phyloP scores from a whole-genome alignment of 1,139 yeast species.

The Blastobotrys elegans region DNA sequence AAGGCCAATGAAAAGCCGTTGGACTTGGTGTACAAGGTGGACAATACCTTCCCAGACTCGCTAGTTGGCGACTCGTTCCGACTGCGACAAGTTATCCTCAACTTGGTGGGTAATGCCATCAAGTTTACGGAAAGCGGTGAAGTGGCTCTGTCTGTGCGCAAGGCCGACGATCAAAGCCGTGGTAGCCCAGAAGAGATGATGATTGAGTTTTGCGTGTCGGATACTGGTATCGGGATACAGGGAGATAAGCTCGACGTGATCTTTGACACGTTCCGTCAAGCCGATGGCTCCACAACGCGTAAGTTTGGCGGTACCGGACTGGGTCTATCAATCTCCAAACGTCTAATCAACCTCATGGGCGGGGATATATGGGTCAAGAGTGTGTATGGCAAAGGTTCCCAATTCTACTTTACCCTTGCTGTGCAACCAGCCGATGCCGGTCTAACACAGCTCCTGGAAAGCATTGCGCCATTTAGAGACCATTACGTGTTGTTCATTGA shows the following conservation, averaged over 20 bases:
- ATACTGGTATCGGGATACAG: conserved; percentile 85
- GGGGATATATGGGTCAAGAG: conserved; percentile 86
- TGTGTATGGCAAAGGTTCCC: conserved; percentile 74
- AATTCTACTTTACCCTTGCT: conserved; percentile 72
- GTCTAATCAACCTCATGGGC: conserved; percentile 83
- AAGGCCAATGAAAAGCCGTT: conserved; percentile 82
- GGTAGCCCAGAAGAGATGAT: conserved; percentile 54
- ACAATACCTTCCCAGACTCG: conserved; percentile 80
- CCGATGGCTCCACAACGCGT: conserved; percentile 87
- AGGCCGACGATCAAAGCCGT: conserved; percentile 35
- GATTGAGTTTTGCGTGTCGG: conserved; percentile 79
- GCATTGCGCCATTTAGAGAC: conserved; percentile 63
- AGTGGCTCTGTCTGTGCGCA: conserved; percentile 45
- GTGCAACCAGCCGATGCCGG: conserved; percentile 69
- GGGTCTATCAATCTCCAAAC: conserved; percentile 81
- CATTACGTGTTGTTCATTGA: conserved; percentile 68
- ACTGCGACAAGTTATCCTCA: conserved; percentile 75
- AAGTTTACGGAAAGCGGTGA: conserved; percentile 80
- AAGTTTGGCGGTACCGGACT: conserved; percentile 90
- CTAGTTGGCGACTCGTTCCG: conserved; percentile 84
- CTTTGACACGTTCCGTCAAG: conserved; percentile 86
- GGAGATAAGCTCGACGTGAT: conserved; percentile 76
- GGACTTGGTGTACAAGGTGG: conserved; percentile 75
- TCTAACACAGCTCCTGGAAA: conserved; percentile 61
- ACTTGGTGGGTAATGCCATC: conserved; percentile 82